Evolutionary conservation across 163 green algal genomes (phyloP), one percentile per base, ranked within the genome.

Genomic region (Chlamydomonas reinhardtii): DNA sequence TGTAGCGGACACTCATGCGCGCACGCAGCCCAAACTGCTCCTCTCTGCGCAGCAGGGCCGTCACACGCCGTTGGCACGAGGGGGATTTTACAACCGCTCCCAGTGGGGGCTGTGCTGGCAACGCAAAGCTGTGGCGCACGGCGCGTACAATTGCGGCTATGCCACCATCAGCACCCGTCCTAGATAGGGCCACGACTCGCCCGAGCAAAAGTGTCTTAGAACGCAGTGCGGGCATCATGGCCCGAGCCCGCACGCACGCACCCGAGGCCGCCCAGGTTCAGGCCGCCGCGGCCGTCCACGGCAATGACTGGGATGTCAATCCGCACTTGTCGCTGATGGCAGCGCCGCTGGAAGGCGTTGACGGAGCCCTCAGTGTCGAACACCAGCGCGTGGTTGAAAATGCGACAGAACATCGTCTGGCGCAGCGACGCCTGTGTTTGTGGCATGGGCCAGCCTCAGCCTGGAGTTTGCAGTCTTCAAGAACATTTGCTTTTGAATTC

Each of bases 361-460:
- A 85, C 69, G 66, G 76, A 32, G 48, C n/a, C 48, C 48, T 59
- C 66, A 1, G 17, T 37, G n/a, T 85, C 78, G 17, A 85, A 85
- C 43, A 85, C 78, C 66, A 85, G 39, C 6, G 66, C 66, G 19
- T 85, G 34, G 31, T 32, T 48, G n/a, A 62, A 70, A 6, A 62
- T n/a, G 25, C n/a, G 59, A 32, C 39, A 71, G 1, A 85, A 52
- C 78, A 76, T 52, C n/a, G 78, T 85, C 78, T 85, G 78, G 3
- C 78, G 78, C 39, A 85, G 64, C 3, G 20, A 69, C 15, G 39
- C 65, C 76, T 84, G 76, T 16, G 25, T 11, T 12, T 24, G n/a
- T n/a, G n/a, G 56, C 19, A 35, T 4, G 34, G 27, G 43, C 27
- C n/a, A n/a, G n/a, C n/a, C n/a, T n/a, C n/a, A n/a, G n/a, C n/a